Percentiles rank a stretch among this genome's conserved stretches.
phyloP scores from a whole-genome alignment of 345 rosid genomes.

The Iberis pinnata region DNA sequence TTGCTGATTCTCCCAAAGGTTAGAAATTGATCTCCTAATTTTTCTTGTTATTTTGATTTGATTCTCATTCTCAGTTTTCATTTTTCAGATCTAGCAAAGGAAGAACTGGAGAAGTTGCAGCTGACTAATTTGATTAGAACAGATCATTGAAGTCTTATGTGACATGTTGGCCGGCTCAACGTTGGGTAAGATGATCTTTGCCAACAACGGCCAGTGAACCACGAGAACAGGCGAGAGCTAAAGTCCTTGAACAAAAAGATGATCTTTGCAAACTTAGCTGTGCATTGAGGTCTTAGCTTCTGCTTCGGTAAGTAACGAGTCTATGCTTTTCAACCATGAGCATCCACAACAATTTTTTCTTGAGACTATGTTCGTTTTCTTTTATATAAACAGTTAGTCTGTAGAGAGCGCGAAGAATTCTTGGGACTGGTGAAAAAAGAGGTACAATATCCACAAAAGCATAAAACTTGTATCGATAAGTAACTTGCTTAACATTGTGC shows the following conservation, averaged over 20 bases:
- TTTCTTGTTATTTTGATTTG: background rate
- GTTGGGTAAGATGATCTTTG: too few species aligned
- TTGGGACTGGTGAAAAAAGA: too few species aligned
- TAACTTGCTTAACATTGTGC: background rate
- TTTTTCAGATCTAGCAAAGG: constrained; percentile 75
- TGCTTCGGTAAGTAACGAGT: constrained; percentile 31
- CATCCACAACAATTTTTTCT: too few species aligned
- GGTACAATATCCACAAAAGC: too few species aligned
- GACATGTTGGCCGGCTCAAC: too few species aligned
- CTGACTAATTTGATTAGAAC: too few species aligned
- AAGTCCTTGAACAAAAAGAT: too few species aligned
- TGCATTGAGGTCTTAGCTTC: too few species aligned
- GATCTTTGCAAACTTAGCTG: constrained; percentile 17
- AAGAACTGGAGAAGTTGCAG: too few species aligned
- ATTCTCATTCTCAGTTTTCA: constrained; percentile 15
- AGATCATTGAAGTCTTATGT: too few species aligned
- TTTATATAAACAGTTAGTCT: background rate
- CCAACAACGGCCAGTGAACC: constrained; percentile 59
- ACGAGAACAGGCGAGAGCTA: constrained; percentile 51
- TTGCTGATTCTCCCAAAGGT: constrained; percentile 96
- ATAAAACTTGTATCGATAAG: too few species aligned
- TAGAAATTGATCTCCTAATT: background rate
- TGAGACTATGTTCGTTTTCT: background rate
- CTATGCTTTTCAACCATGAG: constrained; percentile 9
- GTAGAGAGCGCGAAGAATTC: too few species aligned